These are phyloP conservation scores for Crassisporium funariophilum DNA, from an alignment of 768 basidiomycete genomes.

Conservation along the genomic window DNA sequence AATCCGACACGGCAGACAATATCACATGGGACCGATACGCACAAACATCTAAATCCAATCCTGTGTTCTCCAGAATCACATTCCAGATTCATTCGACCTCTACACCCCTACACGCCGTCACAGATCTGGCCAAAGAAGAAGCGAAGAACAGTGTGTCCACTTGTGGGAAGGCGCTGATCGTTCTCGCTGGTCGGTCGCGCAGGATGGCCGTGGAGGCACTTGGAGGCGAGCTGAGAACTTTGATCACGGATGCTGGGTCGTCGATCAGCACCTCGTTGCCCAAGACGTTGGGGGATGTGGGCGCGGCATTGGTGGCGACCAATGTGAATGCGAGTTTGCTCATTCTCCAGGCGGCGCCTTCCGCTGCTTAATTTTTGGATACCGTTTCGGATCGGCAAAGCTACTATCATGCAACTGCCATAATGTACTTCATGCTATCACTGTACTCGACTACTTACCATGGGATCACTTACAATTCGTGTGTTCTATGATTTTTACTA, in stretches of 20 bases:
- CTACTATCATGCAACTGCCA: too few species aligned
- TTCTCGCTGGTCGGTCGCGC: conserved; percentile 74
- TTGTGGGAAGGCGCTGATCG: conserved; percentile 52
- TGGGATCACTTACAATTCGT: too few species aligned
- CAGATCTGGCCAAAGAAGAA: conserved; percentile 42
- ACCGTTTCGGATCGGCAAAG: too few species aligned
- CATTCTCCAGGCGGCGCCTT: conserved; percentile 53
- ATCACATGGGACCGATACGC: conserved; percentile 73
- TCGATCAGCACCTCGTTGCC: conserved; percentile 57
- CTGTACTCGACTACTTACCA: too few species aligned
- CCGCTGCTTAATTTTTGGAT: too few species aligned
- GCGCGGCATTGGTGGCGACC: conserved; percentile 63
- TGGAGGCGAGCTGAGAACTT: conserved; percentile 53
- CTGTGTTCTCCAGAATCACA: conserved; percentile 62
- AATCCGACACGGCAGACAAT: conserved; percentile 83
- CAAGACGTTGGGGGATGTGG: conserved; percentile 78
- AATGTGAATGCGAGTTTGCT: conserved; percentile 53
- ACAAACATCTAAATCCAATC: conserved; percentile 24
- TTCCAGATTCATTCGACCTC: conserved; percentile 56
- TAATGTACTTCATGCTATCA: too few species aligned
- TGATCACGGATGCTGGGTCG: conserved; percentile 43
- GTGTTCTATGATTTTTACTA: too few species aligned
- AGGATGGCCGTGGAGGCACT: conserved; percentile 65
- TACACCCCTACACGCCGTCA: conserved; percentile 57
- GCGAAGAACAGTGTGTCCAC: conserved; percentile 23